Evolutionary conservation across 2,329 filamentous ascomycete species (phyloP), one percentile per base, ranked within the genome.

Genomic region (Cadophora sp.): DNA sequence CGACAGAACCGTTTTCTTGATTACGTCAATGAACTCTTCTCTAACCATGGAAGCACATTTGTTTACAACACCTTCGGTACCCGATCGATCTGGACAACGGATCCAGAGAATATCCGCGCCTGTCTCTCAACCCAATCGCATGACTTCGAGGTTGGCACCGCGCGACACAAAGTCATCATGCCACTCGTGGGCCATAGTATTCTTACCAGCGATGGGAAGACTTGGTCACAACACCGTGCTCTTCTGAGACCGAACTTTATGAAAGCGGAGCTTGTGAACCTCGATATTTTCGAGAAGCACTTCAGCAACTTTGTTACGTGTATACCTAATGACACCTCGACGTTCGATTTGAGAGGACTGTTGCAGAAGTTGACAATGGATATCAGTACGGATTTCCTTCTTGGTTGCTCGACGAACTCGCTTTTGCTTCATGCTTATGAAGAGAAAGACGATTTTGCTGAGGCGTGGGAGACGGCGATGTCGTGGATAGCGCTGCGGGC

Each of bases 221-320:
- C 9, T 7, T 47, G 45, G 45, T 47, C 45, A n/a, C 45, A 47
- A 16, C 16, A 47, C n/a, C 45, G 45, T 3, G 45, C 45, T 47
- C n/a, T 47, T 8, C 45, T 47, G 3, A n/a, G 45, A 47, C 45
- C 16, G 4, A 47, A 47, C 5, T 47, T 47, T 16, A 47, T 47
- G 45, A 47, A 47, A n/a, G 45, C n/a, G n/a, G 8, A 47, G 18
- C 45, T 20, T 18, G 45, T n/a, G 7, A n/a, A 47, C 14, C 45
- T 47, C 14, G 45, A n/a, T 47, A n/a, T 47, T n/a, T 47, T 47
- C 45, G 45, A 47, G 16, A 47, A n/a, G 45, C 45, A 47, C 45
- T 47, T 47, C 45, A 8, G n/a, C n/a, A 47, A 16, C 18, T n/a
- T 47, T 4, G 16, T 47, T 4, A 47, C 45, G n/a, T 47, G 45